These are phyloP conservation scores for Helianthus tuberosus DNA, from an alignment of 129 eudicot genomes.

Conservation along the genomic window DNA sequence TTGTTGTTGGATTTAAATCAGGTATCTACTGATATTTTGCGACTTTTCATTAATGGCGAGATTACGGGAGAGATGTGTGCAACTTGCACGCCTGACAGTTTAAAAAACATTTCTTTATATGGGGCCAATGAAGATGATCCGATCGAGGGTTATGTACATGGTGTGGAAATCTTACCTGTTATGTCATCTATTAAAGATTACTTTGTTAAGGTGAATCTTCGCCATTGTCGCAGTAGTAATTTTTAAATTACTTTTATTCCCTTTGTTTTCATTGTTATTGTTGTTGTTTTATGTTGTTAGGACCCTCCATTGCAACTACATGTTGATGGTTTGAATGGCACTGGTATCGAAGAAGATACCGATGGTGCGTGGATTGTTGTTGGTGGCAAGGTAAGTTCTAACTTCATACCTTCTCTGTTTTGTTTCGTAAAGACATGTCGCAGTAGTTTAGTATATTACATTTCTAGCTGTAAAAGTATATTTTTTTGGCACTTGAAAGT, in stretches of 20 bases:
- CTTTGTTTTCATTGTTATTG: slow-evolving; percentile 15
- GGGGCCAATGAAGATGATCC: slow-evolving; percentile 43
- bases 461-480: background rate
- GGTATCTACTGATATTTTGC: slow-evolving; percentile 55
- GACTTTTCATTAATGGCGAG: slow-evolving; percentile 62
- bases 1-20: slow-evolving; percentile 37
- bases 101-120: slow-evolving; percentile 43
- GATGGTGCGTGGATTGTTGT: slow-evolving; percentile 87
- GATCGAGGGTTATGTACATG: slow-evolving; percentile 55
- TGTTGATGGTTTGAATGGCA: slow-evolving; percentile 61
- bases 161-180: slow-evolving; percentile 50
- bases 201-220: slow-evolving; percentile 54
- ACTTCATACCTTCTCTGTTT: background rate
- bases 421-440: background rate
- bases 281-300: slow-evolving; percentile 39
- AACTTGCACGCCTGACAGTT: slow-evolving; percentile 35
- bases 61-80: slow-evolving; percentile 58
- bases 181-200: slow-evolving; percentile 45
- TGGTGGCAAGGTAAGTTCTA: slow-evolving; percentile 80
- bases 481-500: slow-evolving; percentile 1
- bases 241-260: slow-evolving; percentile 1
- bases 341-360: slow-evolving; percentile 69
- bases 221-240: background rate
- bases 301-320: slow-evolving; percentile 71
- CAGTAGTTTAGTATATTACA: slow-evolving; percentile 6